Percentiles rank a stretch among this genome's conserved stretches.
Evolutionary conservation across 441 rosid genomes (phyloP).

Genomic region (Arabidopsis hybrid): DNA sequence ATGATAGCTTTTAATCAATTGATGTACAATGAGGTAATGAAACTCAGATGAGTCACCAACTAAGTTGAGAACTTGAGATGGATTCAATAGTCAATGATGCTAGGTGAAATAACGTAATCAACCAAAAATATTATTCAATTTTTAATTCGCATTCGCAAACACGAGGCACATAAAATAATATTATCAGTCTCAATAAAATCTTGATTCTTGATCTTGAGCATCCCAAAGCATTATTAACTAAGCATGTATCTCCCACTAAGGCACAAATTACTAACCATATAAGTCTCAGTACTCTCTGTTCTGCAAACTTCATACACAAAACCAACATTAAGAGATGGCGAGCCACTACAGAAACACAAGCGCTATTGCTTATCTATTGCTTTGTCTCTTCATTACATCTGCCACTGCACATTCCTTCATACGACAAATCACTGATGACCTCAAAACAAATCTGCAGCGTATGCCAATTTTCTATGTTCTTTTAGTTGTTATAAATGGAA

Average conservation of each 20-base stretch:
- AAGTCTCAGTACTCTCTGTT: conserved; percentile 7
- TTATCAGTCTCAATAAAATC: not conserved
- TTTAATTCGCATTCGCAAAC: too few species aligned
- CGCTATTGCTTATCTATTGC: not conserved
- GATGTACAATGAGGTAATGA: too few species aligned
- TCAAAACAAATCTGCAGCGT: conserved; percentile 28
- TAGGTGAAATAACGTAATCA: too few species aligned
- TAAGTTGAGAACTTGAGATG: too few species aligned
- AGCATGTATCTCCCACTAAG: not conserved
- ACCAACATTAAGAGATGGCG: conserved; percentile 10
- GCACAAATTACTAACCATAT: not conserved
- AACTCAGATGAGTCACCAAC: too few species aligned
- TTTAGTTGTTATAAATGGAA: too few species aligned
- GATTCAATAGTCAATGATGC: too few species aligned
- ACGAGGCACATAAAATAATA: too few species aligned
- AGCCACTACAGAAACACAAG: conserved; percentile 11
- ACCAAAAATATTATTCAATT: too few species aligned
- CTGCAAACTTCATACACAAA: not conserved
- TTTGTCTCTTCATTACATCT: conserved; percentile 25
- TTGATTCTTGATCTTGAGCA: not conserved
- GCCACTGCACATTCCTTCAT: conserved; percentile 2
- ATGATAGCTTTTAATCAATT: too few species aligned
- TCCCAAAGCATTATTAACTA: not conserved
- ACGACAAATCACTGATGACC: conserved; percentile 21
- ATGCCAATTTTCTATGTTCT: not conserved